Evolutionary conservation across 2,329 filamentous ascomycete species (phyloP).

Genomic region (Pseudopyricularia cyperi): DNA sequence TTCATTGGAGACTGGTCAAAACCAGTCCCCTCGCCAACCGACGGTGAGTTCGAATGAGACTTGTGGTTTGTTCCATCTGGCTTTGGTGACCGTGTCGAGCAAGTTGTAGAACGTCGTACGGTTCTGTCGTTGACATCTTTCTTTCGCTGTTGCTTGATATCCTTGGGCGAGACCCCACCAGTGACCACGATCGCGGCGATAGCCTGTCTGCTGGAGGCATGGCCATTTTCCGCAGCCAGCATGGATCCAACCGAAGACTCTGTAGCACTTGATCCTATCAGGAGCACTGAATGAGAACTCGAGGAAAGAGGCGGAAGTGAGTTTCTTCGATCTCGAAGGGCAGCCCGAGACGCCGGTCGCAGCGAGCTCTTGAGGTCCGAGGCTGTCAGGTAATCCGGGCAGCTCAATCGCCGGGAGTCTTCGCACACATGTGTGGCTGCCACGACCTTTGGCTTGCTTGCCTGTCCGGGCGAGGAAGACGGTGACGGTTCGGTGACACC

Average conservation of each 20-base stretch:
- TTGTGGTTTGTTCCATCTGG: neutral
- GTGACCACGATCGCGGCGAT: neutral
- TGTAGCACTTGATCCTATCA: neutral
- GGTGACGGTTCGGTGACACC: neutral
- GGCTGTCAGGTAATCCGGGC: constrained; percentile 3
- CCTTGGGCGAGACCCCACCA: constrained; percentile 1
- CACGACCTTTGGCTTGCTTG: neutral
- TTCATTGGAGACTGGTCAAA: constrained; percentile 10
- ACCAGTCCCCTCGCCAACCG: neutral
- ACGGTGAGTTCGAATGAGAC: neutral
- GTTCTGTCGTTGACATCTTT: neutral
- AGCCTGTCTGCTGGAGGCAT: neutral
- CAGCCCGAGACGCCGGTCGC: neutral
- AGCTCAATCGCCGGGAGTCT: constrained; percentile 4
- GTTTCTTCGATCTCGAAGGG: constrained; percentile 5
- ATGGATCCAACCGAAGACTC: neutral
- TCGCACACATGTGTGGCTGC: neutral
- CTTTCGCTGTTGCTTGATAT: neutral
- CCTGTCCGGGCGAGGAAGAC: neutral
- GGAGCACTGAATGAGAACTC: constrained; percentile 7
- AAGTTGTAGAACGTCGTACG: neutral
- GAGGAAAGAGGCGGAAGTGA: constrained; percentile 9
- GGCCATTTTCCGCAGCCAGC: neutral
- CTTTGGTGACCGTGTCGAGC: neutral
- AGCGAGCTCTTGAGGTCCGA: neutral